Base-by-base conservation (phyloP, 2,329 filamentous ascomycete genomes). In the Incumbomyces lentus region DNA sequence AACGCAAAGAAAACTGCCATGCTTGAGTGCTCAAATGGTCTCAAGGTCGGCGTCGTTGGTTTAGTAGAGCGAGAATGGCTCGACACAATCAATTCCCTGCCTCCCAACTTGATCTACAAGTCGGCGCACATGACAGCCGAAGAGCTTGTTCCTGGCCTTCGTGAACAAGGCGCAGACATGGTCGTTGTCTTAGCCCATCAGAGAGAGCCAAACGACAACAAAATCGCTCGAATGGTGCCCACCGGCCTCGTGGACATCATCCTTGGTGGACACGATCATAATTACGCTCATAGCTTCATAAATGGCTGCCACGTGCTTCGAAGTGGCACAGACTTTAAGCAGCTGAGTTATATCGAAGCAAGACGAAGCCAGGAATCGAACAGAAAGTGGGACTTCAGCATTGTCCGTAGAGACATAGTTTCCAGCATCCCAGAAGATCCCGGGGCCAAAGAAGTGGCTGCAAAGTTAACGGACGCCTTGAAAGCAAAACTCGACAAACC, bases 281-380 rank as follows among this genome's bases (percentile, higher is more conserved):
- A 83, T 65, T 95, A 95, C 61, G 75, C 74, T 13, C 86, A 95
- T 64, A 76, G 73, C 46, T 60, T 88, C 46, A 75, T 92, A 62
- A 88, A 89, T 50, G 82, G 82, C 7, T 85, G 79, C 0, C 88
- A 95, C 58, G 78, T 94, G 2, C 69, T 95, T n/a, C 78, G 89
- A 1, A 93, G 86, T 0, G 88, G 89, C 0, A 86, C 82, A 14
- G 89, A 95, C 62, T 95, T 95, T 67, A 93, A 92, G 66, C 85
- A 95, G 61, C 70, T 95, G 30, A 92, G 85, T 60, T 94, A 94
- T 60, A 75, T 95, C 44, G 86, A 94, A 62, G 84, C 79, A 1
- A 77, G 85, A 55, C 73, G 78, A 17, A 50, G 46, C 30, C 38
- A 46, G n/a, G 41, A 37, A n/a, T 32, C 39, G 33, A 78, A 74